phyloP scores from a whole-genome alignment of 164 flowering plant genomes.

The Amborella trichopoda region DNA sequence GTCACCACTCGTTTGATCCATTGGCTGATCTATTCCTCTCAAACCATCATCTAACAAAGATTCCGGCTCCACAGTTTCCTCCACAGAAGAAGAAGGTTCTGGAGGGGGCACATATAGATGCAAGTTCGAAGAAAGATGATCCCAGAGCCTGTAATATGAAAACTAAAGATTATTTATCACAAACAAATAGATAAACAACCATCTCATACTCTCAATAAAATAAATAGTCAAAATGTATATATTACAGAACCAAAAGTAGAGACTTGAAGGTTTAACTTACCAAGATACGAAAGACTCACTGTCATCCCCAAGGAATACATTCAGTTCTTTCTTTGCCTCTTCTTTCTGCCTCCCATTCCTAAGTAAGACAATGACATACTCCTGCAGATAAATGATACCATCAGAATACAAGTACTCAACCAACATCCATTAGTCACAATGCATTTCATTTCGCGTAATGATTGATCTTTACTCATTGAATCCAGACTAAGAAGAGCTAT shows the following conservation, averaged over 20 bases:
- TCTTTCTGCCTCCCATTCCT: slow-evolving; percentile 79
- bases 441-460: no score
- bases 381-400: slow-evolving; percentile 44
- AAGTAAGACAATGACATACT: slow-evolving; percentile 84
- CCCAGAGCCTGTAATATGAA: slow-evolving; percentile 97
- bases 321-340: slow-evolving; percentile 76
- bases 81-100: slow-evolving; percentile 19
- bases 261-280: slow-evolving; percentile 18
- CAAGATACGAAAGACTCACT: slow-evolving; percentile 71
- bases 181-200: no score
- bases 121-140: slow-evolving; percentile 57
- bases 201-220: no score
- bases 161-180: no score
- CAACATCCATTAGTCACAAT: no score
- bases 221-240: no score
- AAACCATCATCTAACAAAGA: slow-evolving; percentile 9
- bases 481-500: no score
- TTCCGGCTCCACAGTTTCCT: slow-evolving; percentile 24
- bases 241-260: not conserved
- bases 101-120: slow-evolving; percentile 37
- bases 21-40: slow-evolving; percentile 11
- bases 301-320: slow-evolving; percentile 89
- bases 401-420: no score
- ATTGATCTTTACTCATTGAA: no score
- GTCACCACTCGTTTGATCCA: not conserved